Percentiles rank a stretch among this genome's conserved stretches.
phyloP scores from a whole-genome alignment of 768 basidiomycete species.

The Russula abietina region DNA sequence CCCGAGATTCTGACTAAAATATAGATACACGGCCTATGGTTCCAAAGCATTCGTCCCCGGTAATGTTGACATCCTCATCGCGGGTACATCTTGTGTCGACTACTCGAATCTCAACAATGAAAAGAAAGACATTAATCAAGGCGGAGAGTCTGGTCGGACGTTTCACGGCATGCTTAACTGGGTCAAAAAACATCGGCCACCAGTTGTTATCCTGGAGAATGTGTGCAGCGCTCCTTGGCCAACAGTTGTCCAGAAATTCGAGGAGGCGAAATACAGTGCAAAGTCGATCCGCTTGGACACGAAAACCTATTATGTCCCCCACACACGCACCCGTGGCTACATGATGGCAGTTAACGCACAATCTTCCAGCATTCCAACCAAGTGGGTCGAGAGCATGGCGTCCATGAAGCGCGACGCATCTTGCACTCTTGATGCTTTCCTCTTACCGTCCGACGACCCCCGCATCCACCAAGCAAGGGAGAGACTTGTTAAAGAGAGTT shows the following conservation, averaged over 20 bases:
- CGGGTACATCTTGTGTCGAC: slow-evolving; percentile 95
- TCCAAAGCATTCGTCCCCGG: slow-evolving; percentile 80
- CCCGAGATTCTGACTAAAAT: slow-evolving; percentile 4
- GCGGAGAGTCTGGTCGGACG: slow-evolving; percentile 90
- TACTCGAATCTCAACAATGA: slow-evolving; percentile 94
- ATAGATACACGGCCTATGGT: slow-evolving; percentile 88
- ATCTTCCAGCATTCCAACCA: slow-evolving; percentile 50
- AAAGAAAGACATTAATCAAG: slow-evolving; percentile 82
- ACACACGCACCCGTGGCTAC: slow-evolving; percentile 88
- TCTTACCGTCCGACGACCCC: slow-evolving; percentile 86
- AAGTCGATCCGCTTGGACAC: slow-evolving; percentile 66
- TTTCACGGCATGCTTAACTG: slow-evolving; percentile 94
- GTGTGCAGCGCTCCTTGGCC: slow-evolving; percentile 89
- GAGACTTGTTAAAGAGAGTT: slow-evolving; percentile 68
- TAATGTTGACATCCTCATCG: slow-evolving; percentile 83
- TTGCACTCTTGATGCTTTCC: slow-evolving; percentile 83
- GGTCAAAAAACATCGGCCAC: slow-evolving; percentile 81
- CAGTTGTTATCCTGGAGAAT: slow-evolving; percentile 91
- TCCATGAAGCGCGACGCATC: slow-evolving; percentile 80
- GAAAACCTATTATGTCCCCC: slow-evolving; percentile 89
- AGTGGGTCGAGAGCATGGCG: slow-evolving; percentile 61
- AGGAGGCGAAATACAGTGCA: slow-evolving; percentile 69
- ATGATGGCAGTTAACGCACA: slow-evolving; percentile 71
- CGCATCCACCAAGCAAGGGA: slow-evolving; percentile 86
- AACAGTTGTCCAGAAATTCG: slow-evolving; percentile 69